Percentiles rank a stretch among this genome's conserved stretches.
Conservation (phyloP, 1,284 basidiomycete species). For the Ustilago esculenta region DNA sequence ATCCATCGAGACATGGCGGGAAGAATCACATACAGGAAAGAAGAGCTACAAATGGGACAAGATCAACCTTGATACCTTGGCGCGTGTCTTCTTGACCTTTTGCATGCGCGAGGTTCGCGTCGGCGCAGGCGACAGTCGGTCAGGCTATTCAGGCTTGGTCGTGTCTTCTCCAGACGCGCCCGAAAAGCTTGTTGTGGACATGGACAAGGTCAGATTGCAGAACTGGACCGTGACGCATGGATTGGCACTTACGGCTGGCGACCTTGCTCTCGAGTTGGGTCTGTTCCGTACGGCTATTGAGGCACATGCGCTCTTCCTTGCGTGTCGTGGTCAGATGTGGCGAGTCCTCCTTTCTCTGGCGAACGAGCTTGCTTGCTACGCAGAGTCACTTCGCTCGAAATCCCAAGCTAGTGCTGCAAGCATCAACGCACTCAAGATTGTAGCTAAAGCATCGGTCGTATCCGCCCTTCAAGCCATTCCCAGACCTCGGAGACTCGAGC, state of each 20-base stretch:
- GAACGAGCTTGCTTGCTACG: slow-evolving; percentile 19
- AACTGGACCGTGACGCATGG: slow-evolving; percentile 45
- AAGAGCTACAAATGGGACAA: neutral
- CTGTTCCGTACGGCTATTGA: slow-evolving; percentile 31
- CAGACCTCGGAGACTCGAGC: slow-evolving; percentile 6
- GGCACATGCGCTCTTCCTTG: slow-evolving; percentile 35
- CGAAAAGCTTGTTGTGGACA: neutral
- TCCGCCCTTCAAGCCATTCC: slow-evolving; percentile 24
- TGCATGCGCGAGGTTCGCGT: slow-evolving; percentile 33
- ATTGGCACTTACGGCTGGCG: slow-evolving; percentile 24
- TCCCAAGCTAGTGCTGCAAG: neutral
- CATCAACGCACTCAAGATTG: slow-evolving; percentile 4
- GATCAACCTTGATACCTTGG: neutral
- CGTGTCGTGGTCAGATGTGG: slow-evolving; percentile 32
- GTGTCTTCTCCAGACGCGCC: neutral
- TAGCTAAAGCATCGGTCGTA: slow-evolving; percentile 22
- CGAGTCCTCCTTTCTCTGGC: slow-evolving; percentile 29
- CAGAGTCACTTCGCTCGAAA: neutral
- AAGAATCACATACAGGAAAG: neutral
- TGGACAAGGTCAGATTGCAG: slow-evolving; percentile 23
- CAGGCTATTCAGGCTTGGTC: slow-evolving; percentile 30
- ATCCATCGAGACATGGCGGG: slow-evolving; percentile 11
- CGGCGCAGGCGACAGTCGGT: slow-evolving; percentile 26
- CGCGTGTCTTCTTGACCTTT: slow-evolving; percentile 20
- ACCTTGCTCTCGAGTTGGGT: slow-evolving; percentile 28